phyloP scores from a whole-genome alignment of 1,139 yeast species.

The Suhomyces taliae region DNA sequence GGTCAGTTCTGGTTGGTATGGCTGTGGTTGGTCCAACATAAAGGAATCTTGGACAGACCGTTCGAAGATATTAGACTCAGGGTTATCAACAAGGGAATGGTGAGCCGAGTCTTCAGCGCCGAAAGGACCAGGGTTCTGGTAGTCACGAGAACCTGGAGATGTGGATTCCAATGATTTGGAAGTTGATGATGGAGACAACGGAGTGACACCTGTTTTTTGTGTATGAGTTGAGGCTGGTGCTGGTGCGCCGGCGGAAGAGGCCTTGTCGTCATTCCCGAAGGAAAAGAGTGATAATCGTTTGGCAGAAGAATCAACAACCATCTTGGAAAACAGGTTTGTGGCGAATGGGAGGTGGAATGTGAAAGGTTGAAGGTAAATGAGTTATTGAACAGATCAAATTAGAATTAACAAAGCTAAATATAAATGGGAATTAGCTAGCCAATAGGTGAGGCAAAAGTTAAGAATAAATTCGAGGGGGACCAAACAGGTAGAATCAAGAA shows the following conservation, averaged over 20 bases:
- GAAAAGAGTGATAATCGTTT: conserved; percentile 14
- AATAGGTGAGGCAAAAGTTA: too few relatives aligned
- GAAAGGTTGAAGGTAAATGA: neutral
- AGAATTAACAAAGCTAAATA: too few relatives aligned
- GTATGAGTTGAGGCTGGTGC: too few relatives aligned
- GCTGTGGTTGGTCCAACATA: conserved; percentile 9
- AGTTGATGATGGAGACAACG: conserved; percentile 1
- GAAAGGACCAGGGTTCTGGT: conserved; percentile 6
- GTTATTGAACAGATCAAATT: neutral
- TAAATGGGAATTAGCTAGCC: too few relatives aligned
- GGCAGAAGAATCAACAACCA: neutral
- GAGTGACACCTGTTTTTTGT: neutral
- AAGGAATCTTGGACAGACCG: conserved; percentile 56
- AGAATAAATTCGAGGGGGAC: too few relatives aligned
- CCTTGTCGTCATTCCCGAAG: conserved; percentile 8
- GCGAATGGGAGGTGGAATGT: neutral
- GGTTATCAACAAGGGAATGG: conserved; percentile 37
- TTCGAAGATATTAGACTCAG: conserved; percentile 56
- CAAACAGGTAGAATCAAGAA: too few relatives aligned
- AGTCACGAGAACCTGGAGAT: conserved; percentile 6
- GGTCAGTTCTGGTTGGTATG: conserved; percentile 5
- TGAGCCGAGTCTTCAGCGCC: conserved; percentile 6
- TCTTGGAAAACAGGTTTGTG: neutral
- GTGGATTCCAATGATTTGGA: conserved; percentile 2
- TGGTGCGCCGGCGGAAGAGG: neutral